Percentiles rank a stretch among this genome's conserved stretches.
Evolutionary conservation across 1,139 yeast genomes (phyloP).

Genomic region (Saccharomyces hybrid): DNA sequence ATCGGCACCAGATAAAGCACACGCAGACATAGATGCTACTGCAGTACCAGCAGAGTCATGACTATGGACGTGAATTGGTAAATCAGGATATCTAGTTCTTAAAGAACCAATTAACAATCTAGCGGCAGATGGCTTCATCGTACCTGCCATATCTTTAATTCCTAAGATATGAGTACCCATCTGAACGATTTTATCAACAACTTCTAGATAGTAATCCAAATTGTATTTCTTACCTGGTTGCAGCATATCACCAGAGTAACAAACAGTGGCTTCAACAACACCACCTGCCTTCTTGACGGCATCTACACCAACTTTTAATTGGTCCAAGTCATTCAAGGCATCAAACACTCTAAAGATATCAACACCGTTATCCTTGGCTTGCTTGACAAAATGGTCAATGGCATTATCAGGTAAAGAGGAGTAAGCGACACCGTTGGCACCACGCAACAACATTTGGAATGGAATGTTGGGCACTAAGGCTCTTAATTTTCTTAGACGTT

Average conservation of each 20-base stretch:
- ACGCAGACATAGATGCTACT: conserved; percentile 91
- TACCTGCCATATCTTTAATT: conserved; percentile 99
- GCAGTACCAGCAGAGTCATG: conserved; percentile 99
- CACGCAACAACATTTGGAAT: conserved; percentile 97
- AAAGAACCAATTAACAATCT: conserved; percentile 66
- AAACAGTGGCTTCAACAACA: conserved; percentile 95
- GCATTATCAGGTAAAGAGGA: conserved; percentile 97
- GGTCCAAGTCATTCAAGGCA: conserved; percentile 93
- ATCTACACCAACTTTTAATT: conserved; percentile 92
- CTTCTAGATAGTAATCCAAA: conserved; percentile 74
- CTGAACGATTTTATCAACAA: conserved; percentile 74
- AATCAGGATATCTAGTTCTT: conserved; percentile 79
- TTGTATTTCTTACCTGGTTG: conserved; percentile 92
- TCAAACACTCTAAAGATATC: conserved; percentile 97
- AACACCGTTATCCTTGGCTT: conserved; percentile 93
- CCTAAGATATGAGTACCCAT: conserved; percentile 97
- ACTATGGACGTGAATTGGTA: conserved; percentile 97
- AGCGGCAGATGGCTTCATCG: conserved; percentile 93
- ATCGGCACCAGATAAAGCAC: conserved; percentile 95
- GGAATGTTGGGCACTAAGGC: conserved; percentile 94
- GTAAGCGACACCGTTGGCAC: conserved; percentile 98
- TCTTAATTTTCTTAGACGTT: conserved; percentile 79
- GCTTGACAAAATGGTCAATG: conserved; percentile 88
- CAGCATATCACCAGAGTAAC: conserved; percentile 98
- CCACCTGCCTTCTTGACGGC: conserved; percentile 98